Evolutionary conservation across 169 alveolate species (phyloP).

Genomic region (Plasmodium gonderi): DNA sequence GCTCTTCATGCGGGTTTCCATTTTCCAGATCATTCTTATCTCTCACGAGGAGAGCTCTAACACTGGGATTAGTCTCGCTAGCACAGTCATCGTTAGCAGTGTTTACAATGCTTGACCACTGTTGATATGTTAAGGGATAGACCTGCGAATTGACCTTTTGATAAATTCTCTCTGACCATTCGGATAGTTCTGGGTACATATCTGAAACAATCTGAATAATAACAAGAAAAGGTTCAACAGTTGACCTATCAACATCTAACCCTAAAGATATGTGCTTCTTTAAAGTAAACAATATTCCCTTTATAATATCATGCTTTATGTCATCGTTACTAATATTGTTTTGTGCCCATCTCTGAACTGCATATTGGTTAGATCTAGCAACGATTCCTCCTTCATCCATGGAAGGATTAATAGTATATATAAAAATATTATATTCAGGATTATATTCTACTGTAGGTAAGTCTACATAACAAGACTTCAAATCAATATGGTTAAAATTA

Average conservation of each 20-base stretch:
- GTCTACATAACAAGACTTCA: constrained; percentile 21
- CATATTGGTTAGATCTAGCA: neutral
- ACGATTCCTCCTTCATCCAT: neutral
- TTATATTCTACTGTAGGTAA: neutral
- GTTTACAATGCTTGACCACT: constrained; percentile 16
- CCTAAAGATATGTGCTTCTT: constrained; percentile 18
- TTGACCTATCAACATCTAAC: neutral
- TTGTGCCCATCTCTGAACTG: constrained; percentile 10
- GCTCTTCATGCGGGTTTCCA: no score
- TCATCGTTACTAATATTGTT: neutral
- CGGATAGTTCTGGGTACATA: constrained; percentile 21
- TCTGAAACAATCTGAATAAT: constrained; percentile 23
- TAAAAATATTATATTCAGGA: neutral
- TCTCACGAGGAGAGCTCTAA: no score
- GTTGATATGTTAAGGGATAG: constrained; percentile 28
- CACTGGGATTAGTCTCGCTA: neutral
- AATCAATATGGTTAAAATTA: constrained; percentile 26
- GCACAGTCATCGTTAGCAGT: neutral
- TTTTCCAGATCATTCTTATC: neutral
- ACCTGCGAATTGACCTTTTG: neutral
- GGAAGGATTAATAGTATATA: neutral
- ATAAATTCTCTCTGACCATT: neutral
- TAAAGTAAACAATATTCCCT: constrained; percentile 38
- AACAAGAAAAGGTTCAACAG: constrained; percentile 20
- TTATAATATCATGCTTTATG: constrained; percentile 56